A percentile compares a stretch with the other conserved stretches of the same genome.
phyloP scores from a whole-genome alignment of 2,329 filamentous ascomycete species.

The Chaetomiaceae sp. region DNA sequence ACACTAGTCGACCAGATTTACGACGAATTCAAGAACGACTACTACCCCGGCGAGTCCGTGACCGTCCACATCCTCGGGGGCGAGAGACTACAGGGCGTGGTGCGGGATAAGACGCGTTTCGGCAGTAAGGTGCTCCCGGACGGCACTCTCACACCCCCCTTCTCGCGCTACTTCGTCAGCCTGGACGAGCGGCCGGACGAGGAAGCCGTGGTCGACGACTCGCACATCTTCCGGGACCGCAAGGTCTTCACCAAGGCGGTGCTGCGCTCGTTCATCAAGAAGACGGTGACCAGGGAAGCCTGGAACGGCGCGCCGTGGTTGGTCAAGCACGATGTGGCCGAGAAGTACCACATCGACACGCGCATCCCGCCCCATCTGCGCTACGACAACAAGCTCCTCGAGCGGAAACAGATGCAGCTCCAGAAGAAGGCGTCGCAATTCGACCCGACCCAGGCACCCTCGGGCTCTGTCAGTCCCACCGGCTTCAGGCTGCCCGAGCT shows the following conservation, averaged over 20 bases:
- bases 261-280: constrained; percentile 88
- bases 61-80: constrained; percentile 66
- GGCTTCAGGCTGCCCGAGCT: constrained; percentile 63
- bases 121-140: constrained; percentile 58
- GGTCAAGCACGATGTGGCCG: constrained; percentile 81
- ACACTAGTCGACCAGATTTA: constrained; percentile 66
- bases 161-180: constrained; percentile 76
- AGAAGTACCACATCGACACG: constrained; percentile 80
- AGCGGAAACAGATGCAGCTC: constrained; percentile 68
- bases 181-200: constrained; percentile 63
- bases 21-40: constrained; percentile 81
- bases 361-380: constrained; percentile 77
- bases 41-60: constrained; percentile 84
- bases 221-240: constrained; percentile 79
- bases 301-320: constrained; percentile 98
- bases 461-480: constrained; percentile 34
- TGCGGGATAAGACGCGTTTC: constrained; percentile 82
- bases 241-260: constrained; percentile 94
- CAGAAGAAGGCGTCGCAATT: constrained; percentile 55
- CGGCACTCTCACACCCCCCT: constrained; percentile 65
- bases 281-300: constrained; percentile 83
- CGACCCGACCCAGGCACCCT: constrained; percentile 35
- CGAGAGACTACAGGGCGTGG: constrained; percentile 66
- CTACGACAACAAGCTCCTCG: constrained; percentile 72
- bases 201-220: constrained; percentile 74